Base-by-base conservation (phyloP, 2,329 filamentous ascomycete genomes). In the Penicillium polonicum region DNA sequence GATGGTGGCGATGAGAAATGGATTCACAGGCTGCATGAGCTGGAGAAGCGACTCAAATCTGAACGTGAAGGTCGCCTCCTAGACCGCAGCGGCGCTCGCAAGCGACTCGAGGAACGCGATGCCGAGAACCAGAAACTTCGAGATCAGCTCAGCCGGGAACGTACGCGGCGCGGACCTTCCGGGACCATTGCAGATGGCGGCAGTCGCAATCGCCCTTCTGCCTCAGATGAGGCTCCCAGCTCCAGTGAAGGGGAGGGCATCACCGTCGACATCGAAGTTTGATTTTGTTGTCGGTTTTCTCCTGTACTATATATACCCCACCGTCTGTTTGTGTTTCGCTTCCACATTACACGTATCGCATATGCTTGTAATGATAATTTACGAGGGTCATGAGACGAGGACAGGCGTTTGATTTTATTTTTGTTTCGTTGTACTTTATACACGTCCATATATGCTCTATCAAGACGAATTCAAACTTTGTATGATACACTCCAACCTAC, bases 21-120 rank as follows among this genome's bases (percentile, higher is more conserved):
- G 91, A 86, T 95, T 63, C 85, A 96, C 62, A 81, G 94, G 7
- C 80, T 97, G 35, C 86, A 91, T 57, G 92, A 97, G 71, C 79
- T 97, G 65, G 94, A 99, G 79, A 84, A 88, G 64, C 86, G 95
- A 66, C 80, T 99, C 19, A 96, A 96, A 74, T 87, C 90, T 45
- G 94, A 99, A 77, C 81, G 94, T 15, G 94, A 97, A 74, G 92
- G 88, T 1, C 80, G 94, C 44, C 80, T 95, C 52, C 80, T 96
- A 57, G 94, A 99, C 76, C 85, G 94, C 4, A 88, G 84, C 48
- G 92, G 91, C 25, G 93, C 93, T 29, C 80, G 90, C 54, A 89
- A 92, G 77, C 81, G 93, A 52, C 77, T 96, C 0, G 88, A 91
- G 58, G 89, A 92, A 60, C 83, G 88, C n/a, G 84, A 87, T 70